Evolutionary conservation across 345 rosid species (phyloP), one percentile per base, ranked within the genome.

Genomic region (Trapa incisa): DNA sequence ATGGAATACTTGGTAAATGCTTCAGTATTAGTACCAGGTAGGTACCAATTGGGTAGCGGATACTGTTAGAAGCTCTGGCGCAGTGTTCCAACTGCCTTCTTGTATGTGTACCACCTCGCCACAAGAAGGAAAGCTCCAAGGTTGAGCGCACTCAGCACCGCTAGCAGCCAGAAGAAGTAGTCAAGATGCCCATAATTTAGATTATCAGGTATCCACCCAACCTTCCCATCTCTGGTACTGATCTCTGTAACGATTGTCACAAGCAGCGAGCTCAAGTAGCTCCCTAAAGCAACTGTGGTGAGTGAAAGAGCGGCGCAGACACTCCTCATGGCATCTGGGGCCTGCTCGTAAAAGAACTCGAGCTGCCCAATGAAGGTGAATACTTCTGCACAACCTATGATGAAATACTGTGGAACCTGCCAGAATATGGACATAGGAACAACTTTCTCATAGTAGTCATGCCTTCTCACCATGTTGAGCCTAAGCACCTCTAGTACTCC

Each of bases 291-390:
- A 33, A 16, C 22, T 0, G 81, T 79, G 5, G 77, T 75, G 5
- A 79, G 83, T 1, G 39, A 3, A 38, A 82, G 67, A 36, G 86
- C 84, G 0, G 86, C 71, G 65, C 86, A 80, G 70, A 74, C 53
- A 68, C 89, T 84, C 64, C 86, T 75, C 81, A 80, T 82, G 0
- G 84, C 84, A 75, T 84, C 84, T 7, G 84, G 86, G 1, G 88
- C 84, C 68, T 84, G 82, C 62, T 81, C 83, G 61, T 84, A 84
- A 74, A 81, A 81, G 68, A 82, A 84, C 73, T 84, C 86, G 58
- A 84, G 43, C 54, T 80, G 81, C 7, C 88, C 83, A 7, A 84
- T 78, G 68, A 76, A 73, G 0, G 80, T 82, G 63, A 84, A 82
- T 5, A 80, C 82, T 64, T 82, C 86, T 14, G 86, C 80, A 52